These are phyloP conservation scores for Cutaneotrichosporon mucoides DNA, from an alignment of 1,284 basidiomycete species.

Conservation along the genomic window DNA sequence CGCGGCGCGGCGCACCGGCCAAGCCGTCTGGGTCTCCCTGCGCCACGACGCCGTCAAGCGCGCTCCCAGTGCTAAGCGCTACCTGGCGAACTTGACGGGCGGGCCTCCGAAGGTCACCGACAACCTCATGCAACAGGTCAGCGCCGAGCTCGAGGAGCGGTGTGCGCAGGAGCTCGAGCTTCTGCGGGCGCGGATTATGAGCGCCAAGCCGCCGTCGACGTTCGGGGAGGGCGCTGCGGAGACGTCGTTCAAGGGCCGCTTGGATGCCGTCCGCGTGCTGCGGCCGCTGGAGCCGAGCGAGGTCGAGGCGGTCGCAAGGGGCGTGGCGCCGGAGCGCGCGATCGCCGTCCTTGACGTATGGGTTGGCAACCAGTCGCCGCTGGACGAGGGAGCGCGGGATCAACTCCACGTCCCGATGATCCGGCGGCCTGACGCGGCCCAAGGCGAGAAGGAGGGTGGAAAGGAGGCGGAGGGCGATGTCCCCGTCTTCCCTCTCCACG, in stretches of 20 bases:
- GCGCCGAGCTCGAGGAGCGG: constrained; percentile 15
- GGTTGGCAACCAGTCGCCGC: neutral
- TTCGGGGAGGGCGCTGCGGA: too few species aligned
- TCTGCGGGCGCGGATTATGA: constrained; percentile 6
- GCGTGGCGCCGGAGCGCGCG: neutral
- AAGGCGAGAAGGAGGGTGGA: too few species aligned
- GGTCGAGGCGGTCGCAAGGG: neutral
- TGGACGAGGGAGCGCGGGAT: neutral
- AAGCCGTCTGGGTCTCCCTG: constrained; percentile 16
- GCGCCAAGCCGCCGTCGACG: neutral
- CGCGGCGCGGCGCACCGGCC: constrained; percentile 6
- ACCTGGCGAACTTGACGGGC: neutral
- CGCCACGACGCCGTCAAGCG: constrained; percentile 8
- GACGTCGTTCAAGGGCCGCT: too few species aligned
- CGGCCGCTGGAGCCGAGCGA: neutral
- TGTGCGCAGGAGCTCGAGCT: constrained; percentile 20
- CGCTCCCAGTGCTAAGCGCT: neutral
- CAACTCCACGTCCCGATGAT: neutral
- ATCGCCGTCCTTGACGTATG: constrained; percentile 9
- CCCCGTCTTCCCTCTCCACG: constrained; percentile 1
- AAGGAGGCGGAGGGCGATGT: neutral
- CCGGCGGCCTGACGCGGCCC: neutral
- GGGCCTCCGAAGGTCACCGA: neutral
- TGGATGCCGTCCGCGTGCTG: neutral
- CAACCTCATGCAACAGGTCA: constrained; percentile 4